phyloP scores from a whole-genome alignment of 352 stramenopile species.

The Elongisporangium senticosum region DNA sequence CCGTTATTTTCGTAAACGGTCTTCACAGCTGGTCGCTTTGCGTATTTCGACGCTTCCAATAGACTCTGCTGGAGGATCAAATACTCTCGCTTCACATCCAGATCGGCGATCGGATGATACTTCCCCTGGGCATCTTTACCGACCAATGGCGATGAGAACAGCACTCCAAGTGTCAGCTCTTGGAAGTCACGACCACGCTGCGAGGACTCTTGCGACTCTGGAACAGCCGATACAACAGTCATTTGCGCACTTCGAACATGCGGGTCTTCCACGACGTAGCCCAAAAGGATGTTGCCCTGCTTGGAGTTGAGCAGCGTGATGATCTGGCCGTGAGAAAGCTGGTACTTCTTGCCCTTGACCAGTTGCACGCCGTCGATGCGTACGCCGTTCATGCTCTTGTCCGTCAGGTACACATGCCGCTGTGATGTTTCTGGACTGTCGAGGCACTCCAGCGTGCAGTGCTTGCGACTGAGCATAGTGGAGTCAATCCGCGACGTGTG shows the following conservation, averaged over 20 bases:
- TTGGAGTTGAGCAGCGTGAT: constrained; percentile 67
- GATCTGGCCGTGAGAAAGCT: constrained; percentile 51
- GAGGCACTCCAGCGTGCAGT: constrained; percentile 55
- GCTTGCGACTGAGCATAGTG: constrained; percentile 57
- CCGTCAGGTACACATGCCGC: constrained; percentile 51
- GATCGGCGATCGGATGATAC: constrained; percentile 87
- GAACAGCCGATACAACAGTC: constrained; percentile 4
- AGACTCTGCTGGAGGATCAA: constrained; percentile 74
- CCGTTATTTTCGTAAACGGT: constrained; percentile 7
- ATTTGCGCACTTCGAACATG: constrained; percentile 43
- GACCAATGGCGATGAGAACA: constrained; percentile 93
- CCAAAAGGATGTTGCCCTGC: constrained; percentile 55
- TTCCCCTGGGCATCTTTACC: constrained; percentile 86
- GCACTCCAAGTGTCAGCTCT: constrained; percentile 86
- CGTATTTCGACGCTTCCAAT: constrained; percentile 63
- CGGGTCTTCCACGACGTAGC: constrained; percentile 73
- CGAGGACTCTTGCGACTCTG: constrained; percentile 43
- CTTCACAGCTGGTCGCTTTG: constrained; percentile 23
- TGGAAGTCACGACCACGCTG: constrained; percentile 52
- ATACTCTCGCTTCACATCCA: constrained; percentile 81
- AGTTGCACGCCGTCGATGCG: constrained; percentile 52
- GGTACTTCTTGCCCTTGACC: constrained; percentile 41
- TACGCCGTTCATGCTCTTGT: constrained; percentile 71
- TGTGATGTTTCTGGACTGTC: constrained; percentile 34
- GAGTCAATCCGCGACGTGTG: constrained; percentile 52